Evolutionary conservation across 1,284 basidiomycete species (phyloP).

Genomic region (Rhodotorula sp.): DNA sequence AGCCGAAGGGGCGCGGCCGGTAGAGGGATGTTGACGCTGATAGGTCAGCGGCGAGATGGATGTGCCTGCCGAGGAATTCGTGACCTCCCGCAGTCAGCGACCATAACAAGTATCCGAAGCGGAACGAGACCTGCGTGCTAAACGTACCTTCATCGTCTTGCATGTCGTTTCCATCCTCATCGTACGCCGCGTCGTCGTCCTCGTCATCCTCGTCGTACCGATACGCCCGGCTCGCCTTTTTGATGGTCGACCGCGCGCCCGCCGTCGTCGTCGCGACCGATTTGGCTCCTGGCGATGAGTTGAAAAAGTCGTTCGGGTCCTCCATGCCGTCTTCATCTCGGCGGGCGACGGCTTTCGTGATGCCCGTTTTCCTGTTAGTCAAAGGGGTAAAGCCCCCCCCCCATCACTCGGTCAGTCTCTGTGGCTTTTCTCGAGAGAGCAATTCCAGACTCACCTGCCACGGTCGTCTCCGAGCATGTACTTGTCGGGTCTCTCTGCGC

Average conservation of each 20-base stretch:
- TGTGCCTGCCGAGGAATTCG: conserved; percentile 1
- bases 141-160: conserved; percentile 61
- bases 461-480: conserved; percentile 30
- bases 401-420: background rate
- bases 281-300: conserved; percentile 35
- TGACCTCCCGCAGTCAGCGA: background rate
- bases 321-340: conserved; percentile 79
- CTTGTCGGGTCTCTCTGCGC: conserved; percentile 28
- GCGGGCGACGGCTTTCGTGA: conserved; percentile 41
- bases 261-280: conserved; percentile 7
- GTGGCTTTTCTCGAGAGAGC: background rate
- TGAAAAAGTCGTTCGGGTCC: conserved; percentile 70
- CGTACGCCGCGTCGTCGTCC: conserved; percentile 32
- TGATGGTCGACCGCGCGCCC: conserved; percentile 4
- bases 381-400: too few species aligned
- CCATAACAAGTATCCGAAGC: background rate
- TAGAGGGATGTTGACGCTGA: conserved; percentile 16
- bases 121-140: background rate
- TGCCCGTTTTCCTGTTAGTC: conserved; percentile 36
- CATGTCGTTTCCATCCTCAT: conserved; percentile 49
- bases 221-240: background rate
- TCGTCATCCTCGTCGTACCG: conserved; percentile 15
- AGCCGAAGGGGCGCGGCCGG: conserved; percentile 16
- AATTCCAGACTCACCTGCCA: conserved; percentile 21
- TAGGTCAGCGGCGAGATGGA: conserved; percentile 14